Conservation (phyloP, 163 green algal genomes). For the Coccomyxa subellipsoidea region DNA sequence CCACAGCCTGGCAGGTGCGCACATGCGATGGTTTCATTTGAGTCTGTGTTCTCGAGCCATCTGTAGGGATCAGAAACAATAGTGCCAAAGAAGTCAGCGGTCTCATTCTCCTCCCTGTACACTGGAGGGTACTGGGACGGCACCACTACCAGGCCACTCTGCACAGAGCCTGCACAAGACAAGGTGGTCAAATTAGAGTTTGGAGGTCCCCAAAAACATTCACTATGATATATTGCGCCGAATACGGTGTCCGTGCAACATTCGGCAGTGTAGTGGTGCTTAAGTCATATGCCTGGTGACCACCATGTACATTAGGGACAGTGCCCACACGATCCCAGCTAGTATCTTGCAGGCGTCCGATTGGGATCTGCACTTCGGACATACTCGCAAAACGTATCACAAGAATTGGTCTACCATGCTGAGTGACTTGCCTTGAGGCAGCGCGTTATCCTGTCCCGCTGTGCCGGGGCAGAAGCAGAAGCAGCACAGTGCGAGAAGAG, state of each 20-base stretch:
- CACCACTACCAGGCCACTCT: slow-evolving; percentile 2
- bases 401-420: too few relatives aligned
- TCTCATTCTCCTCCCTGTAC: slow-evolving; percentile 51
- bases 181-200: background rate
- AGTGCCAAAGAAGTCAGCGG: slow-evolving; percentile 64
- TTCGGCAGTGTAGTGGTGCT: too few relatives aligned
- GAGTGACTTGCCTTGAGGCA: too few relatives aligned
- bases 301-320: too few relatives aligned
- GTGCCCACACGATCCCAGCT: too few relatives aligned
- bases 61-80: slow-evolving; percentile 78
- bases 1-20: background rate
- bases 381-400: too few relatives aligned
- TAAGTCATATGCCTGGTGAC: too few relatives aligned
- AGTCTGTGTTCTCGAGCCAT: slow-evolving; percentile 89
- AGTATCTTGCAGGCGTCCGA: too few relatives aligned
- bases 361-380: too few relatives aligned
- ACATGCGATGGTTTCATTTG: slow-evolving; percentile 71
- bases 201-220: background rate
- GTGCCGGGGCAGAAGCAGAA: background rate
- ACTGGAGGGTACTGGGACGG: slow-evolving; percentile 8
- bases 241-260: too few relatives aligned
- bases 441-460: background rate
- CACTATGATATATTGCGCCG: background rate
- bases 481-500: background rate
- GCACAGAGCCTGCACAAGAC: background rate